These are phyloP conservation scores for Spathaspora boniae DNA, from an alignment of 805 yeast genomes.

Conservation along the genomic window DNA sequence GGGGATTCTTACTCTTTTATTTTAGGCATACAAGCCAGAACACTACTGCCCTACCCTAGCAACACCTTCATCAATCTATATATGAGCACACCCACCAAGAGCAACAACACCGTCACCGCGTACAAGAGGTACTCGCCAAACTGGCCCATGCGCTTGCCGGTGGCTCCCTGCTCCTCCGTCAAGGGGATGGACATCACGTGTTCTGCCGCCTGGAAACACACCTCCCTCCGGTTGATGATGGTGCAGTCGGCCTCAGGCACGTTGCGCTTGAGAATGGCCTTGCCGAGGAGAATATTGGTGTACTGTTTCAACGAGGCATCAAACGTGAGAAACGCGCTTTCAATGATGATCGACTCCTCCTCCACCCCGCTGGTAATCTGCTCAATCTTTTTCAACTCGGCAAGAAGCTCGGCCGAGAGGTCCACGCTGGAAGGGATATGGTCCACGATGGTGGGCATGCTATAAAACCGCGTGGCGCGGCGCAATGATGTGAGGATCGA, in stretches of 20 bases:
- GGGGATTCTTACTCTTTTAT: not conserved
- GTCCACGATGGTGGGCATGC: constrained; percentile 30
- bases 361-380: constrained; percentile 37
- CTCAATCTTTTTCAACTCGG: constrained; percentile 33
- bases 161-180: constrained; percentile 25
- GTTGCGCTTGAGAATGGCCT: constrained; percentile 36
- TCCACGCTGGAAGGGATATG: constrained; percentile 17
- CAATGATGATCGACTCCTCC: constrained; percentile 28
- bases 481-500: constrained; percentile 23
- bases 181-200: constrained; percentile 41
- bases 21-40: too few relatives aligned
- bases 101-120: constrained; percentile 19
- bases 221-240: constrained; percentile 32
- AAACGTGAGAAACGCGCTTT: constrained; percentile 26
- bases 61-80: constrained; percentile 26
- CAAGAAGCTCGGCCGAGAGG: constrained; percentile 20
- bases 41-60: constrained; percentile 3
- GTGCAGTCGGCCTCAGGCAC: constrained; percentile 27
- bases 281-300: constrained; percentile 36
- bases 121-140: constrained; percentile 23
- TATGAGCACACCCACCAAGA: constrained; percentile 23
- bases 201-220: constrained; percentile 41
- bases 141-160: constrained; percentile 16
- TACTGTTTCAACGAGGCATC: constrained; percentile 35
- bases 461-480: constrained; percentile 24